Base-by-base conservation (phyloP, 768 basidiomycete genomes). In the Amanita subjunquillea region DNA sequence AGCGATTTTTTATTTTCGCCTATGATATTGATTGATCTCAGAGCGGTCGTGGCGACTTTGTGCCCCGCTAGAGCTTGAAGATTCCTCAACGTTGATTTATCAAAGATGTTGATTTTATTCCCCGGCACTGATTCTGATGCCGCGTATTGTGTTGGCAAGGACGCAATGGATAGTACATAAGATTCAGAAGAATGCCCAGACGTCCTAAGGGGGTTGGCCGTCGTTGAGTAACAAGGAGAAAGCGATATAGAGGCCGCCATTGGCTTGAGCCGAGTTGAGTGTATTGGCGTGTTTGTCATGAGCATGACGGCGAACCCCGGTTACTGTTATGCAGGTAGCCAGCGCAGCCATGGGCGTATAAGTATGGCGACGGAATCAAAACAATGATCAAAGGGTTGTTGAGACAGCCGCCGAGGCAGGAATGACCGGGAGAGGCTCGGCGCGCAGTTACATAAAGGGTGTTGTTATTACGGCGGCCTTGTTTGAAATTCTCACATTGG, bases 21-120 rank as follows among this genome's bases (percentile, higher is more conserved):
- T 2, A 83, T 60, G 13, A 65, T 62, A 17, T 68, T 58, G 0
- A 76, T 67, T 0, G 76, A 65, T 49, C 73, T 70, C 44, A 88
- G 66, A 34, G 74, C 71, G 0, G 86, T 83, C 2, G 77, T 84
- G 8, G 78, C 78, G 0, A 62, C 60, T 48, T 71, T 70, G 55
- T 89, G 87, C 5, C 82, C 87, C 15, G 70, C 58, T 20, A 89
- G 70, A 3, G 71, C 72, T 38, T 71, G 65, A 10, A 74, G 62
- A 7, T 61, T 61, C 46, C 67, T 74, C 15, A 87, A 64, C 32
- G 77, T 77, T 1, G 67, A 58, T 60, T 74, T 82, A 65, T 87
- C 85, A 59, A 83, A 79, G 22, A 89, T 64, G 60, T 84, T 71
- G 57, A 91, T 85, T 25, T 70, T 68, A 58, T 87, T 80, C n/a